These are phyloP conservation scores for Naegleria fowleri DNA, from an alignment of 208 protist species.

Conservation along the genomic window DNA sequence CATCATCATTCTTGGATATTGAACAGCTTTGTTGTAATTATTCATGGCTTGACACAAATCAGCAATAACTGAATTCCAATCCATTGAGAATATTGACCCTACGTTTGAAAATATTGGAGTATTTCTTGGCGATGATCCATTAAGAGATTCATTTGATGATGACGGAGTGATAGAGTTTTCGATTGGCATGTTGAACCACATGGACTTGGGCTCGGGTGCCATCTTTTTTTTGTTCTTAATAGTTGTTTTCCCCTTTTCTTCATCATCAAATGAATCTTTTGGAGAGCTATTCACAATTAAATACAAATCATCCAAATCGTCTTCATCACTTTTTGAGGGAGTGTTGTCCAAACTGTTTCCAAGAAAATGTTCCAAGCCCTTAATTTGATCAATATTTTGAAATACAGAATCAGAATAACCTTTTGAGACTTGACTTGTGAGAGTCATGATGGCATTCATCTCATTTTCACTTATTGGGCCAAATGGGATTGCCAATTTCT, in stretches of 20 bases:
- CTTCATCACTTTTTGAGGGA: not conserved
- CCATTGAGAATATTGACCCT: not conserved
- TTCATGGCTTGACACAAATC: not conserved
- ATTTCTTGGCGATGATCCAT: not conserved
- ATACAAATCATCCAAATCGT: not conserved
- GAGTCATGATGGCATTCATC: not conserved
- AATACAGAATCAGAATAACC: not conserved
- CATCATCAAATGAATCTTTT: not conserved
- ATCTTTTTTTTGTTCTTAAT: not conserved
- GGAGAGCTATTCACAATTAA: not conserved
- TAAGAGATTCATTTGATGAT: not conserved
- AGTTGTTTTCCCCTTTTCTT: not conserved
- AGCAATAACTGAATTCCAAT: not conserved
- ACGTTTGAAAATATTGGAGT: no score
- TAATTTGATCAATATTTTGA: not conserved
- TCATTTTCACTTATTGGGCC: not conserved
- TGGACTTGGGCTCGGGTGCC: not conserved
- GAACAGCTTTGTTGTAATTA: not conserved
- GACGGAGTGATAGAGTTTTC: not conserved
- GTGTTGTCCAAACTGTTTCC: not conserved
- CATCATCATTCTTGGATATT: conserved; percentile 11
- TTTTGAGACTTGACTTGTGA: not conserved
- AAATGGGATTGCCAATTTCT: not conserved
- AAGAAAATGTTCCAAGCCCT: not conserved
- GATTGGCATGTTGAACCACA: not conserved